Evolutionary conservation across 129 eudicot species (phyloP), one percentile per base, ranked within the genome.

Genomic region (Arctium minus): DNA sequence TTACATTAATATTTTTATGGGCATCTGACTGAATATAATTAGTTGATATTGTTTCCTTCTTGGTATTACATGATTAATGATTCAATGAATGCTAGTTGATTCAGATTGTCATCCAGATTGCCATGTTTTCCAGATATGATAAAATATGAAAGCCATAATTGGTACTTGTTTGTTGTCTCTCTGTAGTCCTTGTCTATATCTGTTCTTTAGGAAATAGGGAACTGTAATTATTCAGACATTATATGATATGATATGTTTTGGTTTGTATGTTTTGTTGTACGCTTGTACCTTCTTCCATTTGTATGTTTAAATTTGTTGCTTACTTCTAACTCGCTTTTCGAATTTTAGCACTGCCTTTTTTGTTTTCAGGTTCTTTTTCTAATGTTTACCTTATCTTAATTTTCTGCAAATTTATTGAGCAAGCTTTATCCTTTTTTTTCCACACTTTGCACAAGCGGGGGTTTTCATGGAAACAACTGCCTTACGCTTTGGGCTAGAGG

Each of bases 71-170:
- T 48, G 29, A 33, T 76, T 15, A 56, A 48, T 32, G 79, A 77
- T 77, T 60, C 80, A 0, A 64, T 60, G 29, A 60, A n/a, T 33
- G 37, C 81, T 67, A 78, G 74, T 65, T 37, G 44, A 65, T 78
- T 78, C 40, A 67, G 38, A 5, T 15, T 17, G 18, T 56, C 67
- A 56, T 56, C 67, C 67, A 56, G 67, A 56, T 56, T 56, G n/a
- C 8, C 8, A 56, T 56, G 67, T 56, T 15, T 1, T 56, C 67
- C 67, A 56, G 67, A 56, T 56, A 56, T 17, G 67, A 56, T 56
- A 56, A 44, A 44, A 9, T 73, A 8, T 18, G 33, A 73, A 30
- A n/a, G 62, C 36, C 18, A 13, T 11, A 15, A 74, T 42, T 42
- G 65, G 64, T 22, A 44, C 18, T 4, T 50, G 62, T 42, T 42